Evolutionary conservation across 2,329 filamentous ascomycete genomes (phyloP).

Genomic region (Xylaria sp.): DNA sequence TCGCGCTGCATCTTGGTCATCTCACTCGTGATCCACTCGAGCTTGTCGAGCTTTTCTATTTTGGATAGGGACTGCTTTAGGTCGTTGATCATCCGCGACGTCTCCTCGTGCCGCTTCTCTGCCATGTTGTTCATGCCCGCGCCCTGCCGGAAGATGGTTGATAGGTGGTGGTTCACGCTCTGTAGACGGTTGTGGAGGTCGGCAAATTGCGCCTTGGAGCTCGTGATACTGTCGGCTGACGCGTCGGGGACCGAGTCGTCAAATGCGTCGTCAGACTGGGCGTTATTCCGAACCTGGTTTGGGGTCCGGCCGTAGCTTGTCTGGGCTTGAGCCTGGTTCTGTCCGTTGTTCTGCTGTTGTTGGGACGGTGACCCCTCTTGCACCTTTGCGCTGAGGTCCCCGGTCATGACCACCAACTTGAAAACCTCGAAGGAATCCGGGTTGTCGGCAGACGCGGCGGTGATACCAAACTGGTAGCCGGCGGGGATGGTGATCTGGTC

Average conservation of each 20-base stretch:
- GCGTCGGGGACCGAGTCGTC: slow-evolving; percentile 59
- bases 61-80: slow-evolving; percentile 58
- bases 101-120: slow-evolving; percentile 67
- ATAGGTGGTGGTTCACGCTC: slow-evolving; percentile 74
- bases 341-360: slow-evolving; percentile 47
- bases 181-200: slow-evolving; percentile 89
- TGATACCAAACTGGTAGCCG: slow-evolving; percentile 87
- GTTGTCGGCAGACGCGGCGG: slow-evolving; percentile 87
- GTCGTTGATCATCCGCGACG: slow-evolving; percentile 59
- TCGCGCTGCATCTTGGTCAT: slow-evolving; percentile 67
- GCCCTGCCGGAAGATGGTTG: slow-evolving; percentile 68
- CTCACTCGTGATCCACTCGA: slow-evolving; percentile 57
- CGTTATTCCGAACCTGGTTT: slow-evolving; percentile 19
- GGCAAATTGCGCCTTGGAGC: slow-evolving; percentile 73
- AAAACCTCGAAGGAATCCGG: slow-evolving; percentile 96
- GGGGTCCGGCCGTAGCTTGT: slow-evolving; percentile 42
- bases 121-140: slow-evolving; percentile 60
- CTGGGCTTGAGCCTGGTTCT: slow-evolving; percentile 47
- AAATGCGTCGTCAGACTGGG: slow-evolving; percentile 46
- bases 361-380: slow-evolving; percentile 47
- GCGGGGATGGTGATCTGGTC: slow-evolving; percentile 79
- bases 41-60: slow-evolving; percentile 58
- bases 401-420: slow-evolving; percentile 80
- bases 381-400: slow-evolving; percentile 53
- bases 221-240: slow-evolving; percentile 59